Percentiles rank a stretch among this genome's conserved stretches.
These are phyloP conservation scores for Hyaloscypha hepaticicola DNA, from an alignment of 495 filamentous ascomycete species.

Conservation along the genomic window DNA sequence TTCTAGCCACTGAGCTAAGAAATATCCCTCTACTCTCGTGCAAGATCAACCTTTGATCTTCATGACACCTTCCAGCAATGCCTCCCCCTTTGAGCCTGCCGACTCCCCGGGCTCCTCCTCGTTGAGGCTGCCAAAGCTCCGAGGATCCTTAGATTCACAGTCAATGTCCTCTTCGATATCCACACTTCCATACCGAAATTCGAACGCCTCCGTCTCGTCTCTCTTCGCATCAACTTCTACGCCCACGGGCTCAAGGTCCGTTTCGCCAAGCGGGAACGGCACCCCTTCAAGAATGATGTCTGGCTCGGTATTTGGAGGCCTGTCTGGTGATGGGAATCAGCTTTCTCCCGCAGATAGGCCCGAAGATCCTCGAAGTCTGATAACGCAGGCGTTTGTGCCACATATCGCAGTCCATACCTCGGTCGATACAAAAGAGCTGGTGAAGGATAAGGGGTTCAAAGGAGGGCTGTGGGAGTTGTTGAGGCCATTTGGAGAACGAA, in stretches of 20 bases:
- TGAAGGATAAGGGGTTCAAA: conserved; percentile 80
- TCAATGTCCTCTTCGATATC: conserved; percentile 45
- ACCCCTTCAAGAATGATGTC: conserved; percentile 52
- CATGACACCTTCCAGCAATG: conserved; percentile 65
- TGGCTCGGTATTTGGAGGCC: conserved; percentile 47
- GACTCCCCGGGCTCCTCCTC: conserved; percentile 53
- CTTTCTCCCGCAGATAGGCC: conserved; percentile 49
- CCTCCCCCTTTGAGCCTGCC: conserved; percentile 58
- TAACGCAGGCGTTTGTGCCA: conserved; percentile 82
- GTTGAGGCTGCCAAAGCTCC: conserved; percentile 48
- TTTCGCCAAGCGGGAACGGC: conserved; percentile 56
- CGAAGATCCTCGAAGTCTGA: conserved; percentile 66
- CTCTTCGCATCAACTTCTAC: conserved; percentile 58
- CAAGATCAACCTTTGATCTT: conserved; percentile 30
- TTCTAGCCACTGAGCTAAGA: conserved; percentile 11
- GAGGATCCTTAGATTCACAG: conserved; percentile 43
- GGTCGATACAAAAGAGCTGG: conserved; percentile 74
- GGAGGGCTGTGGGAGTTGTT: conserved; percentile 81
- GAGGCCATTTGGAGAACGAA: conserved; percentile 85
- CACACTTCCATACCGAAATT: conserved; percentile 49
- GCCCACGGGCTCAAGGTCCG: conserved; percentile 53
- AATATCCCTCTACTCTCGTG: not conserved
- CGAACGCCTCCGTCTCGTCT: conserved; percentile 57
- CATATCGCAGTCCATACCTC: conserved; percentile 83
- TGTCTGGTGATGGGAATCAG: conserved; percentile 40